phyloP scores from a whole-genome alignment of 495 filamentous ascomycete genomes.

The Delitschia confertaspora region DNA sequence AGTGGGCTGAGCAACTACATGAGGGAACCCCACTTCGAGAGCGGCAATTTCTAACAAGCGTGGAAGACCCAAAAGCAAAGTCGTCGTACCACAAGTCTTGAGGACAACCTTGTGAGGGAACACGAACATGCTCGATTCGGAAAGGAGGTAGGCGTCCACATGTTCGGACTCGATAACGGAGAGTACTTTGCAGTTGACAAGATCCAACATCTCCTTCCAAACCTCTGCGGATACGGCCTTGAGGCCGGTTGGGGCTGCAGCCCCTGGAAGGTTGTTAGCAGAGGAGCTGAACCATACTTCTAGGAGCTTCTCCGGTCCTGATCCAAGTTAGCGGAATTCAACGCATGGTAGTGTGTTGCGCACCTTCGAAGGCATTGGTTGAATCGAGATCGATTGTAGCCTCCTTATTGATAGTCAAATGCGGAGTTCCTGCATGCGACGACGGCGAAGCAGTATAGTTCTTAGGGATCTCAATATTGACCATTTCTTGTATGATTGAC shows the following conservation, averaged over 20 bases:
- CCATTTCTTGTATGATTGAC: constrained; percentile 54
- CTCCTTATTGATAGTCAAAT: constrained; percentile 94
- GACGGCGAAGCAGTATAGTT: constrained; percentile 74
- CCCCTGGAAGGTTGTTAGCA: constrained; percentile 59
- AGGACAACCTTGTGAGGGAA: constrained; percentile 98
- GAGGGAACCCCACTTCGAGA: constrained; percentile 75
- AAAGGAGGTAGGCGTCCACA: constrained; percentile 94
- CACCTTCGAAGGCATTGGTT: constrained; percentile 92
- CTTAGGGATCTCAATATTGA: constrained; percentile 62
- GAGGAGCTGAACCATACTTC: constrained; percentile 97
- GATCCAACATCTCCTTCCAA: constrained; percentile 95
- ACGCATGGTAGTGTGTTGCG: constrained; percentile 12
- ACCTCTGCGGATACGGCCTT: constrained; percentile 75
- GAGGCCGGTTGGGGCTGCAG: constrained; percentile 63
- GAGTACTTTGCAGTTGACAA: constrained; percentile 97
- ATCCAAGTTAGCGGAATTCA: constrained; percentile 4
- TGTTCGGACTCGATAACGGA: constrained; percentile 91
- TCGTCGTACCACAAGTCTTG: constrained; percentile 98
- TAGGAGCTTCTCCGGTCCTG: constrained; percentile 92
- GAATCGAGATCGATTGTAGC: constrained; percentile 91
- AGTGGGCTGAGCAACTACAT: constrained; percentile 42
- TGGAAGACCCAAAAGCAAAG: constrained; percentile 76
- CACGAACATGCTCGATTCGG: constrained; percentile 99
- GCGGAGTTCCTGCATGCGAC: constrained; percentile 64
- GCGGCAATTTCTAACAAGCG: constrained; percentile 87